Evolutionary conservation across 176 grass and related monocot species (phyloP).

Genomic region (Melocanna baccifera): DNA sequence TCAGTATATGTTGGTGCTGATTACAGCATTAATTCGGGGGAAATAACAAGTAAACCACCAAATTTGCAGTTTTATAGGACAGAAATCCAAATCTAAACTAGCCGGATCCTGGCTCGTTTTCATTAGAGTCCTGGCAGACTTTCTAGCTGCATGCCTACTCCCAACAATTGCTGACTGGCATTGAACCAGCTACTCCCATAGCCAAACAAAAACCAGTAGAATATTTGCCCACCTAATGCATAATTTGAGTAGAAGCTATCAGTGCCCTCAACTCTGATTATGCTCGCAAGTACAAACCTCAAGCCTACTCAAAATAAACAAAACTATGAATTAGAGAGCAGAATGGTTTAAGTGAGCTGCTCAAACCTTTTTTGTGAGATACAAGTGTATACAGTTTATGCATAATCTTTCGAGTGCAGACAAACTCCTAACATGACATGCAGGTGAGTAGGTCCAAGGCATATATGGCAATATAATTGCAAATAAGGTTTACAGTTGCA

Average conservation of each 20-base stretch:
- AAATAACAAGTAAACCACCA: not conserved
- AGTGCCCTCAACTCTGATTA: no score
- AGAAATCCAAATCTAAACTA: conserved; percentile 22
- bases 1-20: not conserved
- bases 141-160: conserved; percentile 5
- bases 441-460: not conserved
- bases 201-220: conserved; percentile 5
- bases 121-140: conserved; percentile 1
- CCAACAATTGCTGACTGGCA: conserved; percentile 9
- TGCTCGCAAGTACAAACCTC: not conserved
- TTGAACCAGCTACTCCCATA: not conserved
- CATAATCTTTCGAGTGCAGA: not conserved
- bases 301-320: conserved; percentile 18
- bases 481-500: not conserved
- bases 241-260: not conserved
- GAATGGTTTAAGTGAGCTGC: not conserved
- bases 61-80: conserved; percentile 35
- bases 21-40: not conserved
- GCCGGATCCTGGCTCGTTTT: not conserved
- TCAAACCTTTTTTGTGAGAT: not conserved
- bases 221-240: no score
- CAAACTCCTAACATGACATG: not conserved
- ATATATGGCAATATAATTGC: not conserved
- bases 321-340: conserved; percentile 2
- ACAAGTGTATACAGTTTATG: not conserved